These are phyloP conservation scores for Rosa hybrid DNA, from an alignment of 331 rosid species.

Conservation along the genomic window DNA sequence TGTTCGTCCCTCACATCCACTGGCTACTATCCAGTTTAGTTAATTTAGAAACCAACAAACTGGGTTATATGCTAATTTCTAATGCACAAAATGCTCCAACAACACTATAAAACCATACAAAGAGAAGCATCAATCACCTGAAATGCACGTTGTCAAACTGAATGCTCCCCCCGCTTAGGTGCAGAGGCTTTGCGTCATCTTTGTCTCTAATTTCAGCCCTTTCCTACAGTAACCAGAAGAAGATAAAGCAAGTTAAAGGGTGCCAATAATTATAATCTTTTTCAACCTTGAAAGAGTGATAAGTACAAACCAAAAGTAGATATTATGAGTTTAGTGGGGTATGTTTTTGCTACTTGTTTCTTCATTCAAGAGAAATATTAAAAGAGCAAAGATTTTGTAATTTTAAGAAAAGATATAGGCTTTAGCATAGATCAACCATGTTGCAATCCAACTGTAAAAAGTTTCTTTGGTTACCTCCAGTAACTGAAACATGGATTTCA, in stretches of 20 bases:
- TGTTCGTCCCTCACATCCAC: background rate
- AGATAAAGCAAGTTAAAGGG: slow-evolving; percentile 8
- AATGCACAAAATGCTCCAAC: background rate
- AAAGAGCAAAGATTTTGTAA: background rate
- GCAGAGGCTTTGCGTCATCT: slow-evolving; percentile 65
- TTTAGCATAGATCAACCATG: slow-evolving; percentile 9
- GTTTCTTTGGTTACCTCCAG: slow-evolving; percentile 72
- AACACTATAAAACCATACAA: background rate
- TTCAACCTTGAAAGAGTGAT: background rate
- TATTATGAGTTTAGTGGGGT: background rate
- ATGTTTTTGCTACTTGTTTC: background rate
- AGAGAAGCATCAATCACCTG: slow-evolving; percentile 47
- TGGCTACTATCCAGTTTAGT: background rate
- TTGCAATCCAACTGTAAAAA: slow-evolving; percentile 21
- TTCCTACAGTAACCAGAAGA: slow-evolving; percentile 53
- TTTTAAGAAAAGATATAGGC: background rate
- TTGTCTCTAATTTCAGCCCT: slow-evolving; percentile 71
- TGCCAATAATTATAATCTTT: slow-evolving; percentile 1
- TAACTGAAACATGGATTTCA: slow-evolving; percentile 96
- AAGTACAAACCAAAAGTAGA: background rate
- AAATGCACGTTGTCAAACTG: slow-evolving; percentile 78
- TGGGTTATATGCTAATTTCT: background rate
- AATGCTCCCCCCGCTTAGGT: slow-evolving; percentile 68
- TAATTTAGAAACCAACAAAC: background rate
- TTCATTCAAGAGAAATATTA: background rate